Base-by-base conservation (phyloP, 371 early-diverging fungal species). In the Funneliformis caledonium region DNA sequence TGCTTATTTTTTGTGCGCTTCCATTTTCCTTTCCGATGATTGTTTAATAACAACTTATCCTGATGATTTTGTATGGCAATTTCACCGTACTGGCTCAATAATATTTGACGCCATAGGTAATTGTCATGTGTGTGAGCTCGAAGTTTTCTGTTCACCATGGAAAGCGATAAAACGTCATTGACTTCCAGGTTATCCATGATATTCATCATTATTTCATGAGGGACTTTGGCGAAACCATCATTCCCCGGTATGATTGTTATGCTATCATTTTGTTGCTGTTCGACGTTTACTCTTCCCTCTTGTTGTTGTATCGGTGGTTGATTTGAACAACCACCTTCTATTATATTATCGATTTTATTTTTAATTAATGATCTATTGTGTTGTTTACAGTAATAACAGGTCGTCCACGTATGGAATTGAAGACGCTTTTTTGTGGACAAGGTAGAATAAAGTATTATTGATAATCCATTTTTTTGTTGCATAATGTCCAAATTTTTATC, bases 101-200 rank as follows among this genome's bases (percentile, higher is more conserved):
- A 22, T 2, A 72, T 72, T 72, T 72, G 72, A 2, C 14, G 4
- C 72, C 72, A 72, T 72, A 72, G 6, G 50, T 33, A 72, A 72
- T 72, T 72, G 31, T 72, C 72, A 26, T 14, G 52, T 9, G 72
- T 72, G 31, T 72, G 72, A 33, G 72, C n/a, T 50, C 72, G 26
- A 12, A 72, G 4, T 26, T 72, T 72, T 72, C 50, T 72, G 50
- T 72, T 72, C 10, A 72, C 72, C 72, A 72, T 72, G 5, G 72
- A 47, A 14, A 72, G 31, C 26, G 72, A 31, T 31, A 72, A 22
- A 16, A 72, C 50, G 6, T 72, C 72, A 14, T 50, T 72, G 12
- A 50, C 50, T 33, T 72, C 52, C 26, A 72, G 52, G 50, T 52
- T n/a, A 16, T 52, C 16, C 72, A 72, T 72, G 52, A 72, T 72